phyloP scores from a whole-genome alignment of 306 rosid species.

The Cyclanthera cordifolia region DNA sequence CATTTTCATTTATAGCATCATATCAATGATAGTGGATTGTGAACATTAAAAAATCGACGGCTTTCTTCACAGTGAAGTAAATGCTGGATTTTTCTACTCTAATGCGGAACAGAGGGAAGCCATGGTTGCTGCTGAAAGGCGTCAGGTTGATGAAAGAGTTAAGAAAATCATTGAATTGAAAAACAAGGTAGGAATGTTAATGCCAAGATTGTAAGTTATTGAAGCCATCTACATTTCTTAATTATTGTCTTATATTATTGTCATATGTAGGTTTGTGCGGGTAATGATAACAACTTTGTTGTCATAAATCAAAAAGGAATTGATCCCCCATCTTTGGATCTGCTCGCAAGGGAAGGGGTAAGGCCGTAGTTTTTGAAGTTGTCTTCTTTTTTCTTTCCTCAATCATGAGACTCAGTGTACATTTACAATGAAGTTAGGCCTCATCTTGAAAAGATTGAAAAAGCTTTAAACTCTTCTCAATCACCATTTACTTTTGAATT shows the following conservation, averaged over 20 bases:
- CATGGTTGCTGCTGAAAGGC: slow-evolving; percentile 93
- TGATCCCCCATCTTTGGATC: slow-evolving; percentile 93
- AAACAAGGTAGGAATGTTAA: slow-evolving; percentile 39
- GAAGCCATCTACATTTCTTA: background rate
- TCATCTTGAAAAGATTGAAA: background rate
- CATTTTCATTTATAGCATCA: background rate
- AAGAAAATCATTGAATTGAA: slow-evolving; percentile 75
- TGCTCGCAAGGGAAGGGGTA: slow-evolving; percentile 22
- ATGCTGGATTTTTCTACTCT: slow-evolving; percentile 97
- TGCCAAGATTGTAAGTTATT: background rate
- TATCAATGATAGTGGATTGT: slow-evolving; percentile 4
- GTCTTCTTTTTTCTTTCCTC: background rate
- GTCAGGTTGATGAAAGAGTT: slow-evolving; percentile 81
- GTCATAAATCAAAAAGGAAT: slow-evolving; percentile 89
- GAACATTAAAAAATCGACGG: slow-evolving; percentile 14
- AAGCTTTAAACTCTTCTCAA: background rate
- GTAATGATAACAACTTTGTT: slow-evolving; percentile 59
- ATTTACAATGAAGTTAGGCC: background rate
- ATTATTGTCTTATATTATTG: background rate
- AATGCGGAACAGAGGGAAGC: slow-evolving; percentile 94
- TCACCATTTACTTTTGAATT: background rate
- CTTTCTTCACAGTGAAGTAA: slow-evolving; percentile 63
- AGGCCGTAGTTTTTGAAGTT: background rate
- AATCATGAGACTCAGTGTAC: background rate
- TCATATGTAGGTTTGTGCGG: slow-evolving; percentile 67